A percentile compares a stretch with the other conserved stretches of the same genome.
Conservation (phyloP, 257 asterid genomes). For the Hygrophila difformis region DNA sequence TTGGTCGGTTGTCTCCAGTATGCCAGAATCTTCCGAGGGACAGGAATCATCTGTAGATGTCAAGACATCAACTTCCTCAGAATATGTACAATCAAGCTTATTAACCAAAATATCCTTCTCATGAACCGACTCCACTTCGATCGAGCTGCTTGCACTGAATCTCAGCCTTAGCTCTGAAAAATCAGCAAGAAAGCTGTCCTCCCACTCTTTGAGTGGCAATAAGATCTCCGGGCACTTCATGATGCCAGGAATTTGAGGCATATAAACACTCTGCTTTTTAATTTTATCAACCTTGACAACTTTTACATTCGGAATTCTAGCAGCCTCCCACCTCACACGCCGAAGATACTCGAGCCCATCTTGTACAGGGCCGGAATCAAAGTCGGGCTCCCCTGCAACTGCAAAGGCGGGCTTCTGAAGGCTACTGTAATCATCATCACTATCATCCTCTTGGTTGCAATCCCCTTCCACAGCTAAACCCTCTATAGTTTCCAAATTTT, state of each 20-base stretch:
- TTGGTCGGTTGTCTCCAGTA: conserved; percentile 12
- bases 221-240: conserved; percentile 60
- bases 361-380: conserved; percentile 89
- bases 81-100: conserved; percentile 22
- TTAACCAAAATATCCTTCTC: conserved; percentile 21
- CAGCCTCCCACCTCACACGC: conserved; percentile 98
- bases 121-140: conserved; percentile 13
- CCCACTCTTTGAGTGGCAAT: conserved; percentile 88
- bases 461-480: conserved; percentile 35
- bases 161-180: conserved; percentile 61
- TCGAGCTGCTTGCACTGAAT: conserved; percentile 16
- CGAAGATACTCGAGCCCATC: conserved; percentile 96
- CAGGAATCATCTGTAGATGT: conserved; percentile 23
- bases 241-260: conserved; percentile 93
- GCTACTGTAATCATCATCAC: conserved; percentile 73
- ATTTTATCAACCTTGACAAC: conserved; percentile 47
- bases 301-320: conserved; percentile 62
- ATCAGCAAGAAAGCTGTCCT: conserved; percentile 77
- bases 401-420: conserved; percentile 77
- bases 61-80: conserved; percentile 22
- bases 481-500: conserved; percentile 7
- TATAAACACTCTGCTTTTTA: conserved; percentile 67
- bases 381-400: conserved; percentile 83
- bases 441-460: conserved; percentile 40
- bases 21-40: conserved; percentile 22